Evolutionary conservation across 768 basidiomycete species (phyloP), one percentile per base, ranked within the genome.

Genomic region (Filobasidium wieringae): DNA sequence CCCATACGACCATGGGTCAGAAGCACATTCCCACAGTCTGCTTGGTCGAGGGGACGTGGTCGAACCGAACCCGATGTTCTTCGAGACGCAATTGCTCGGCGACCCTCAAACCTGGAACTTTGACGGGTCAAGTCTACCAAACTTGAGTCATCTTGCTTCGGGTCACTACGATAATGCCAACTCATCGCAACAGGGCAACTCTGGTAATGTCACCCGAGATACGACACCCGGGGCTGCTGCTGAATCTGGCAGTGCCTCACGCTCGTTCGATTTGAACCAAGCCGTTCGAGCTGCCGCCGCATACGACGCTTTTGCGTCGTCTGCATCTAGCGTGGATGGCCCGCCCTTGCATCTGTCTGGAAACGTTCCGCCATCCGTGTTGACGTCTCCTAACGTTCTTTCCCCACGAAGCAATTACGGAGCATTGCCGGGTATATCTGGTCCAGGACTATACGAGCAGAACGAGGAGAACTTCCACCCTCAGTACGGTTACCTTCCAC

Each of bases 401-500:
- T 54, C 52, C 12, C 59, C 59, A 0, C 37, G 27, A 8, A 37
- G 56, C 31, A 40, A 40, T 22, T 17, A 40, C 22, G 34, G 36
- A 19, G 43, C 37, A 9, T 51, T 70, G 39, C 72, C 71, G 2
- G 71, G 70, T 29, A 73, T 71, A 29, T 62, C 61, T 36, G 72
- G 69, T 52, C 70, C 73, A 7, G 70, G 71, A 0, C 55, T 72
- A 11, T 67, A 65, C 40, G 45, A 58, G 8, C 64, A 72, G 43
- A 67, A 64, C 19, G 66, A 71, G 49, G 69, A 72, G 58, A 72
- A 71, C 61, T 71, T 62, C 58, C 72, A 72, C 50, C 73, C 70
- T 27, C 65, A 68, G 49, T 72, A 72, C 51, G 71, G 70, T 1
- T 69, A 66, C 36, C 87, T 90, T 70, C 87, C 90, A 53, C 81